A percentile compares a stretch with the other conserved stretches of the same genome.
phyloP scores from a whole-genome alignment of 345 rosid genomes.

The Cochlearia excelsa region DNA sequence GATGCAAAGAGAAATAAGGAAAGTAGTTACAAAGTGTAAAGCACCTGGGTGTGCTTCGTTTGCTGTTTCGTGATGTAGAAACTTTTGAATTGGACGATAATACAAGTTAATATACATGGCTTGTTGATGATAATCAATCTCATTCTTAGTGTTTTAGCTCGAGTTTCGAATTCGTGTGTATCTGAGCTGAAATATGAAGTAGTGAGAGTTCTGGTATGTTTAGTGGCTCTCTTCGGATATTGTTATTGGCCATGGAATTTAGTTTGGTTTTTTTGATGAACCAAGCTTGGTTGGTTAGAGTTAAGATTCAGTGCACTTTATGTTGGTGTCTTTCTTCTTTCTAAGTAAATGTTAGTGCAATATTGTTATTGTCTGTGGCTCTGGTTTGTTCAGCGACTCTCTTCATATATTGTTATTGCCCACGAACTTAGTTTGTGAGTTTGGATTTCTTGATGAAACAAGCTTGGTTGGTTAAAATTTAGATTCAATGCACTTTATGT shows the following conservation, averaged over 20 bases:
- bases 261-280: conserved; percentile 5
- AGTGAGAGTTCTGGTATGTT: not conserved
- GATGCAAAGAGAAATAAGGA: conserved; percentile 58
- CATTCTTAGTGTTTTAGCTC: not conserved
- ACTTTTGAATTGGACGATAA: conserved; percentile 58
- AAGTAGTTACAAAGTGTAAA: conserved; percentile 74
- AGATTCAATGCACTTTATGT: not conserved
- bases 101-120: conserved; percentile 45
- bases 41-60: conserved; percentile 96
- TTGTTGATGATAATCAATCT: too few relatives aligned
- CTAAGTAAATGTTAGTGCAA: not conserved
- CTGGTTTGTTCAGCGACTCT: too few relatives aligned
- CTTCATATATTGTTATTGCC: too few relatives aligned
- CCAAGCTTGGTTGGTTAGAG: not conserved
- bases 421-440: too few relatives aligned
- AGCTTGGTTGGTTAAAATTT: not conserved
- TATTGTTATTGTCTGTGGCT: too few relatives aligned
- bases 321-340: conserved; percentile 4
- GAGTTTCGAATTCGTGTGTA: too few relatives aligned
- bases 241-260: not conserved
- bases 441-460: too few relatives aligned
- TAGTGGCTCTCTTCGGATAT: not conserved
- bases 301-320: not conserved
- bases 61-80: conserved; percentile 97
- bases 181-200: too few relatives aligned